Base-by-base conservation (phyloP, 371 early-diverging fungal genomes). In the Actinomortierella wolfii region DNA sequence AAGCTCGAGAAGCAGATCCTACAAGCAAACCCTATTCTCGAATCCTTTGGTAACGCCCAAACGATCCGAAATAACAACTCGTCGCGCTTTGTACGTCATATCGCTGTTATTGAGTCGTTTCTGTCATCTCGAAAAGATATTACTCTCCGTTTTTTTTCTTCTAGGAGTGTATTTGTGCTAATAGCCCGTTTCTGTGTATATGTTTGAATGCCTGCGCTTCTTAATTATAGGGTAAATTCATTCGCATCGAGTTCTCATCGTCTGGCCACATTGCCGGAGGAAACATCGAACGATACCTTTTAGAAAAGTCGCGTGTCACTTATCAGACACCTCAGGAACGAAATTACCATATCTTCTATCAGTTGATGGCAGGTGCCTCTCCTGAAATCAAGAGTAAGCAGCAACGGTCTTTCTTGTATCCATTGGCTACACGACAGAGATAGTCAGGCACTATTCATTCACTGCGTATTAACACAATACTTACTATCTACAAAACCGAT, bases 1-100 rank as follows among this genome's bases (percentile, higher is more conserved):
- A 80, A 77, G 47, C 83, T 99, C 23, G 97, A 99, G 75, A 86
- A 90, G 48, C 95, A 98, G 77, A 97, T 99, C 51, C 77, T 99
- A 43, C 91, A 92, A 69, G 95, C 99, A 8, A 99, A 99, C 77
- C 99, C 99, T 1, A 95, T 99, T 59, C 83, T 99, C 20, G 99
- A 99, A 80, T 87, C 99, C 0, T 99, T 99, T 84, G 99, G 99
- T 56, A 99, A 99, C 79, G 99, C 99, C 5, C 96, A 99, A 76
- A 99, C 99, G 2, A 92, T 97, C 56, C 87, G 99, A 25, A 99
- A 99, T 79, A 97, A 99, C 81, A 99, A 99, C 81, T 97, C 97
- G 23, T 98, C 98, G 8, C 91, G 99, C 26, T 99, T 99, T 83
- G 98, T 92, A 88, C 86, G 91, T 83, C 42, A 17, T 24, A 57